Conservation (phyloP, 352 stramenopile genomes). For the Blastocystis sp. region DNA sequence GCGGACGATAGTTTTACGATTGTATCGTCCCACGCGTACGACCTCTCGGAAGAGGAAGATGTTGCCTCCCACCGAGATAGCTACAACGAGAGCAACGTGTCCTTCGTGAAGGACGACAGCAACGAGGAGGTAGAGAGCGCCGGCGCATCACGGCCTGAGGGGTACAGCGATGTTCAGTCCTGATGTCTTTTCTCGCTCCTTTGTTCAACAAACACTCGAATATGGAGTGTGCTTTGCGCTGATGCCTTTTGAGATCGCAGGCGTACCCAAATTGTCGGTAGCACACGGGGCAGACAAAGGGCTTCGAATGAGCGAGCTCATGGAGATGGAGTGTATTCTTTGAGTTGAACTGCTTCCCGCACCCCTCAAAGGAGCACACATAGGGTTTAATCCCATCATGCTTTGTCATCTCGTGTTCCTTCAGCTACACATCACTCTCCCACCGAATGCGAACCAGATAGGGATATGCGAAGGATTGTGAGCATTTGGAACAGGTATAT, state of each 20-base stretch:
- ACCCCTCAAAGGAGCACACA: conserved; percentile 57
- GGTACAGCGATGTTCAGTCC: conserved; percentile 9
- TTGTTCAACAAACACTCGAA: conserved; percentile 15
- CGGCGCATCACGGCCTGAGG: background rate
- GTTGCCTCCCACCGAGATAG: conserved; percentile 11
- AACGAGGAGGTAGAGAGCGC: background rate
- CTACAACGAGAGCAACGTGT: conserved; percentile 39
- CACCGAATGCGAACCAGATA: conserved; percentile 17
- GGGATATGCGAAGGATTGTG: conserved; percentile 55
- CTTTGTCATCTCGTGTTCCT: conserved; percentile 66
- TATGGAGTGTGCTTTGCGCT: conserved; percentile 30
- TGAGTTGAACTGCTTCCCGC: conserved; percentile 53
- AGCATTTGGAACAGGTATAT: conserved; percentile 56
- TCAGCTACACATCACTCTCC: conserved; percentile 35
- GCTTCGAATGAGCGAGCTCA: conserved; percentile 48
- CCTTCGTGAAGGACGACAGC: conserved; percentile 38
- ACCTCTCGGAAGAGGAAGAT: conserved; percentile 59
- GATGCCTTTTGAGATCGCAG: conserved; percentile 53
- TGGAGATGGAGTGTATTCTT: conserved; percentile 57
- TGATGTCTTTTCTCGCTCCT: conserved; percentile 18
- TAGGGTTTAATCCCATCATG: conserved; percentile 60
- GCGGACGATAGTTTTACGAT: conserved; percentile 45
- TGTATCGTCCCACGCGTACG: conserved; percentile 58
- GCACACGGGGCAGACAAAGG: conserved; percentile 60
- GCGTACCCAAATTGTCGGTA: conserved; percentile 57